Base-by-base conservation (phyloP, 2,329 filamentous ascomycete genomes). In the Fonsecaea nubica region DNA sequence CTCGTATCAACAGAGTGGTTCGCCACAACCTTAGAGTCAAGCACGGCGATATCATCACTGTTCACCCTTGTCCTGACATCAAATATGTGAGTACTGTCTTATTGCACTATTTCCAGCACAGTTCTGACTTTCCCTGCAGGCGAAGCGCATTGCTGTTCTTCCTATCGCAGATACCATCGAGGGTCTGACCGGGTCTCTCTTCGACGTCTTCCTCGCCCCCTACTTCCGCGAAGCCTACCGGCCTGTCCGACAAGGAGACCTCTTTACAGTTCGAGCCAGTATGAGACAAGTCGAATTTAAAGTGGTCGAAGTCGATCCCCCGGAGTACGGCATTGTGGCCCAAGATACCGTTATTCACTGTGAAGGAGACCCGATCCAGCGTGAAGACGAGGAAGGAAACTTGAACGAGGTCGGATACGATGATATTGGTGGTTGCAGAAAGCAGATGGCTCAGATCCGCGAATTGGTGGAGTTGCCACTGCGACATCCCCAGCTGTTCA, bases 261-360 rank as follows among this genome's bases (percentile, higher is more conserved):
- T 97, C 65, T 99, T 99, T 86, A 97, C 93, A 79, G 92, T 95
- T 69, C 91, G 95, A 76, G 95, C 94, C 82, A 94, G 93, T 78
- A 99, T 99, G 95, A 90, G 95, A 80, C 94, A 97, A 81, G 95
- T 99, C 40, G 95, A 99, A 79, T 99, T 99, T 86, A 99, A 99
- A 86, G 94, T 99, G 50, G 94, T 99, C 56, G 95, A 99, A 83
- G 93, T 99, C 57, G 95, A 99, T 76, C 93, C 95, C 55, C 95
- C 95, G 73, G 95, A 99, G 85, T 98, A 96, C 77, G 96, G 96
- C 74, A 99, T 99, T 72, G 95, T 99, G 66, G 95, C 95, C 68
- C 95, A 99, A 82, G 95, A 99, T 77, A 99, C 95, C 18, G 92
- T 99, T 74, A 98, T 99, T 74, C 95, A 99, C 84, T 98, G 95